phyloP scores from a whole-genome alignment of 371 early-diverging fungal species.

The Catenaria anguillulae region DNA sequence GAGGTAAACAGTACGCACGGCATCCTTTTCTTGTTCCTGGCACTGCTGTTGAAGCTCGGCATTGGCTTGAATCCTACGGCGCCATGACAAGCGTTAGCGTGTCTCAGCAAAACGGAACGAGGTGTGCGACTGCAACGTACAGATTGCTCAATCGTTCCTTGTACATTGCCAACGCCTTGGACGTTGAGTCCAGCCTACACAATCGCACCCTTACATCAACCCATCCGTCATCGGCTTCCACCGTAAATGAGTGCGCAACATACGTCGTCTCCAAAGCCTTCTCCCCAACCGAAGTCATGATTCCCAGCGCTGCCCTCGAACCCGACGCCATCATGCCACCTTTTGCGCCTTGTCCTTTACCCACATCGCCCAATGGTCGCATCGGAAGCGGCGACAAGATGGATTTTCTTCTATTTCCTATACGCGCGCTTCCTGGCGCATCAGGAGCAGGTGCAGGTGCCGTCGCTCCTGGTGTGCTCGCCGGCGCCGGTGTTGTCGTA shows the following conservation, averaged over 20 bases:
- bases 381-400: background rate
- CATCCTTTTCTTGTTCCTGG: constrained; percentile 32
- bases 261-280: background rate
- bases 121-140: background rate
- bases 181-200: background rate
- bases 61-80: constrained; percentile 19
- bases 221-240: too few species aligned
- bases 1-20: too few species aligned
- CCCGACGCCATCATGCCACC: background rate
- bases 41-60: constrained; percentile 26
- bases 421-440: background rate
- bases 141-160: constrained; percentile 1
- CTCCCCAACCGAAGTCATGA: background rate
- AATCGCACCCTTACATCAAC: too few species aligned
- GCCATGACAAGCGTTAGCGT: too few species aligned
- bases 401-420: background rate
- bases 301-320: background rate
- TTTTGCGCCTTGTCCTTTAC: too few species aligned
- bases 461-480: background rate
- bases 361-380: too few species aligned
- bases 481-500: too few species aligned
- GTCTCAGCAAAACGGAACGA: background rate
- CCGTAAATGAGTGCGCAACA: too few species aligned
- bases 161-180: constrained; percentile 4
- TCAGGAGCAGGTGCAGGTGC: background rate